phyloP scores from a whole-genome alignment of 2,329 filamentous ascomycete genomes.

The Colletotrichum tropicale region DNA sequence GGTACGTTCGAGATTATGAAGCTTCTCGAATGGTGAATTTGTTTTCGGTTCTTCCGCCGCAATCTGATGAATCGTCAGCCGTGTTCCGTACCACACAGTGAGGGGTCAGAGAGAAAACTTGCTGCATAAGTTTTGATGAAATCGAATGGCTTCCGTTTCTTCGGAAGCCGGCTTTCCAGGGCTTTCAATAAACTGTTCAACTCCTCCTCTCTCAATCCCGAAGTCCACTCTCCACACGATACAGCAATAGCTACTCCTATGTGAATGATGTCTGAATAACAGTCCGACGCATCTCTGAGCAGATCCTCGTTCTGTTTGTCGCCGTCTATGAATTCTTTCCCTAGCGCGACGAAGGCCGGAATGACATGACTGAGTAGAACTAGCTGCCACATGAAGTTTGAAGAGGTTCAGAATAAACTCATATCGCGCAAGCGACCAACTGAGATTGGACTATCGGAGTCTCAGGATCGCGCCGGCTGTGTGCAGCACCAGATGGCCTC shows the following conservation, averaged over 20 bases:
- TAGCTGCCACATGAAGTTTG: neutral
- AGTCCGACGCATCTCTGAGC: neutral
- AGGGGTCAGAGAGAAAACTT: neutral
- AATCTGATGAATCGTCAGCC: neutral
- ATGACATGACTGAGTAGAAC: neutral
- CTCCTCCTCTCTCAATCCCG: neutral
- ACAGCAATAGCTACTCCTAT: neutral
- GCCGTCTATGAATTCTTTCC: neutral
- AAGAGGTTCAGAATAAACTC: no score
- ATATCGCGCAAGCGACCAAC: no score
- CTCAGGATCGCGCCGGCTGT: no score
- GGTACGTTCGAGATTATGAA: neutral
- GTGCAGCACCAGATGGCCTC: neutral
- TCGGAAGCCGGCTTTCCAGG: neutral
- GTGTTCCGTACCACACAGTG: fast-evolving
- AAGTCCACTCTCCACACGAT: neutral
- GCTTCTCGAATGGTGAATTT: neutral
- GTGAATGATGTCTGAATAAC: neutral
- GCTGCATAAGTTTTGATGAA: neutral
- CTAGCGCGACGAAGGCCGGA: neutral
- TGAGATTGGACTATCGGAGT: no score
- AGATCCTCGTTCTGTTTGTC: fast-evolving
- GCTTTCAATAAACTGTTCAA: neutral
- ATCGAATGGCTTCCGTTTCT: neutral
- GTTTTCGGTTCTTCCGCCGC: fast-evolving